Base-by-base conservation (phyloP, 2,329 filamentous ascomycete species). In the Cladophialophora psammophila region DNA sequence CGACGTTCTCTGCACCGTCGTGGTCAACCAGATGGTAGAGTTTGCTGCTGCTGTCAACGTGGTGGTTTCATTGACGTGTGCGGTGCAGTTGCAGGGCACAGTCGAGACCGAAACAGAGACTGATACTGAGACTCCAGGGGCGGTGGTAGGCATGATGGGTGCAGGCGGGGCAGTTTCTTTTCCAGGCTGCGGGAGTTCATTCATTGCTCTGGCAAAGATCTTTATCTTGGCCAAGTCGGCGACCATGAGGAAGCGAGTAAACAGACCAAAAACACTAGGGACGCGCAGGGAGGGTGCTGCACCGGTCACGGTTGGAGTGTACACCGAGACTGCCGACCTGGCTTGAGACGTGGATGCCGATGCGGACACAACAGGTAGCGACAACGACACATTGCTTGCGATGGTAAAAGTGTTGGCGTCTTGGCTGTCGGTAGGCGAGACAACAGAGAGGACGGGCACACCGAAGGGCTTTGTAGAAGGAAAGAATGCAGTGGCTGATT, bases 211-310 rank as follows among this genome's bases (percentile, higher is more conserved):
- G 45, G 40, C 59, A 1, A 52, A n/a, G 31, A 15, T 54, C 59
- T 52, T 26, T 12, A 31, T 34, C 45, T 50, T 50, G 45, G 26
- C 45, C 2, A 42, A 20, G 34, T 42, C 34, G 45, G 53, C 15
- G 18, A 61, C 42, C 32, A 54, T 34, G 26, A 55, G 12, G 31
- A 55, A 34, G 31, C 52, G 52, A 18, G 50, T 42, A 50, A 63
- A 15, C 18, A 63, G 50, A n/a, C 50, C 34, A 38, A 63, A 63
- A 50, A 56, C 32, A 26, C 9, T 10, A 15, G 60, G 60, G 6
- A 34, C 26, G 10, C 50, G 60, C 50, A 63, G 9, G 5, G 60
- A 63, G n/a, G 50, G 34, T 63, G 60, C 60, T 8, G 60, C 15
- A 10, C 60, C 60, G 6, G 35, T 56, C 20, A 56, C 26, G 26